These are phyloP conservation scores for Paraphoma chrysanthemicola DNA, from an alignment of 2,329 filamentous ascomycete species.

Conservation along the genomic window DNA sequence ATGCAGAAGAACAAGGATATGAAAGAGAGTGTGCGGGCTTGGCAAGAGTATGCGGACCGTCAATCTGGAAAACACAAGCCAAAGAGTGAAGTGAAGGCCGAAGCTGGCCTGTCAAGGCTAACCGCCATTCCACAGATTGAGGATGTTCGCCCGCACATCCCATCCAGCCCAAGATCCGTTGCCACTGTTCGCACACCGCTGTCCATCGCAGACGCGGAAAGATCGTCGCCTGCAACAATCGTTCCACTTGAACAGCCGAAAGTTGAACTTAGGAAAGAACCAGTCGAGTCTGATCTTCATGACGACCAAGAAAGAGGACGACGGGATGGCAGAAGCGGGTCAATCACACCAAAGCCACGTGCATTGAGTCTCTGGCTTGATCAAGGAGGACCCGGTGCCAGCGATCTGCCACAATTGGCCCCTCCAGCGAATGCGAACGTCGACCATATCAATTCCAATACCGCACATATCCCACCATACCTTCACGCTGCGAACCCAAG, in stretches of 20 bases:
- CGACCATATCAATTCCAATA: background rate
- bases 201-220: slow-evolving; percentile 13
- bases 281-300: background rate
- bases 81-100: slow-evolving; percentile 18
- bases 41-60: slow-evolving; percentile 46
- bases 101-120: slow-evolving; percentile 10
- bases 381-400: background rate
- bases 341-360: slow-evolving; percentile 12
- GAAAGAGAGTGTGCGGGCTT: slow-evolving; percentile 48
- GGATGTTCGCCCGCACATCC: slow-evolving; percentile 16
- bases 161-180: slow-evolving; percentile 31
- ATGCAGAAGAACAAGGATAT: slow-evolving; percentile 48
- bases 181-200: slow-evolving; percentile 21
- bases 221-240: slow-evolving; percentile 26
- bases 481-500: slow-evolving; percentile 21
- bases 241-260: slow-evolving; percentile 5
- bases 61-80: slow-evolving; percentile 31
- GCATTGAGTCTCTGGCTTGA: background rate
- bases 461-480: slow-evolving; percentile 1
- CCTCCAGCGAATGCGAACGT: background rate
- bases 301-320: background rate
- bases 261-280: background rate
- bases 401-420: background rate
- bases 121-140: slow-evolving; percentile 11
- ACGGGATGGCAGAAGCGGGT: background rate